Evolutionary conservation across 2,329 filamentous ascomycete species (phyloP).

Genomic region (Torrubiellomyces zombiae): DNA sequence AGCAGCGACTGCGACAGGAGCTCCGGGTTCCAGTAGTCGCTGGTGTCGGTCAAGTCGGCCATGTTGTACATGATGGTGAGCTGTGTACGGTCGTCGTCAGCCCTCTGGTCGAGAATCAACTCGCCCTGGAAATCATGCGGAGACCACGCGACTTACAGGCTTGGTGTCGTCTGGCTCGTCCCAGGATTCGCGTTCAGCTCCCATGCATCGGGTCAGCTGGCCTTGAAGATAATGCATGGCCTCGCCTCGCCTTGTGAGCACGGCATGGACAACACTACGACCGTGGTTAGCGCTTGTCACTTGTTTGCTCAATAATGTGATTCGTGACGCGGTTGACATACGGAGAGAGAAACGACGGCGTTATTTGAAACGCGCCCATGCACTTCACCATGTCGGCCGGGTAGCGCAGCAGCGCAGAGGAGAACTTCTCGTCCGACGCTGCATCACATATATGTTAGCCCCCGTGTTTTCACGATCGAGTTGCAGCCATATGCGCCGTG

Average conservation of each 20-base stretch:
- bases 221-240: neutral
- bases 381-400: neutral
- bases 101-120: no score
- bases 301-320: no score
- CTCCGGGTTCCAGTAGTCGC: constrained; percentile 1
- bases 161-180: neutral
- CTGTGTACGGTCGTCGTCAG: neutral
- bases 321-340: neutral
- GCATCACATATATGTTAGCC: no score
- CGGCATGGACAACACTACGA: no score
- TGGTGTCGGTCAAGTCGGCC: neutral
- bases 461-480: no score
- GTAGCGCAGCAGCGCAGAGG: neutral
- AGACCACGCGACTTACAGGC: no score
- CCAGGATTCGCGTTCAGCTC: neutral
- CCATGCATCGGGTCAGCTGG: neutral
- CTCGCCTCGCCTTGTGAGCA: no score
- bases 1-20: neutral
- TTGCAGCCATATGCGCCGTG: no score
- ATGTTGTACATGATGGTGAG: constrained; percentile 1
- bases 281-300: no score
- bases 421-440: neutral
- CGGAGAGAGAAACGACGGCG: neutral
- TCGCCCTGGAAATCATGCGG: no score
- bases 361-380: constrained; percentile 1